Base-by-base conservation (phyloP, 2,329 filamentous ascomycete species). In the Botrytis fragariae region DNA sequence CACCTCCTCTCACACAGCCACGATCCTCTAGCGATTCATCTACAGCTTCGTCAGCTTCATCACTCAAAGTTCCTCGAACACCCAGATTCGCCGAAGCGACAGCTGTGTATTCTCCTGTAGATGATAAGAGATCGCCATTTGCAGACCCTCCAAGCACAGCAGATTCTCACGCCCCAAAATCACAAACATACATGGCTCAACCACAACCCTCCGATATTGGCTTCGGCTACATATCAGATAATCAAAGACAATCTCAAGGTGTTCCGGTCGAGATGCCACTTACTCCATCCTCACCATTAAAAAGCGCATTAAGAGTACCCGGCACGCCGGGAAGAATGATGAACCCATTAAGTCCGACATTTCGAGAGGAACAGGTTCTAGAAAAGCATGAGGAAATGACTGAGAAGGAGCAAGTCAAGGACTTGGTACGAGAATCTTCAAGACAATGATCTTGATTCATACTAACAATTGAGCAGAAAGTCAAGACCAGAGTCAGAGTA, bases 291-390 rank as follows among this genome's bases (percentile, higher is more conserved):
- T 92, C 93, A 32, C 93, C 93, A 10, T 88, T 97, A 78, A 97
- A 96, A 87, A 97, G 94, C 83, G 95, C 94, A 71, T 87, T 98
- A 86, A 97, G 89, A 84, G 91, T 93, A 29, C 95, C 95, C 7
- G 94, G 94, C 32, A 95, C 94, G 3, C 91, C 93, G 7, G 93
- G 88, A 42, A 88, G 91, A 79, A 89, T 87, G 75, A 84, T 95
- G 71, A 96, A 95, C 82, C 92, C 93, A 32, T 84, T 97, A 77
- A 98, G 94, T 83, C 95, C 95, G 59, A 98, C 95, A 0, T 98
- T 98, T 82, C 87, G 89, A 69, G 93, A 98, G 84, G 95, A 98
- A 84, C 90, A 95, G 69, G 83, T 92, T 7, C 84, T 98, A 45
- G 95, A 98, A 84, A 95, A 95, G 86, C 88, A 91, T 73, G 95